Conservation (phyloP, 1,284 basidiomycete genomes). For the Puccinia coronata region DNA sequence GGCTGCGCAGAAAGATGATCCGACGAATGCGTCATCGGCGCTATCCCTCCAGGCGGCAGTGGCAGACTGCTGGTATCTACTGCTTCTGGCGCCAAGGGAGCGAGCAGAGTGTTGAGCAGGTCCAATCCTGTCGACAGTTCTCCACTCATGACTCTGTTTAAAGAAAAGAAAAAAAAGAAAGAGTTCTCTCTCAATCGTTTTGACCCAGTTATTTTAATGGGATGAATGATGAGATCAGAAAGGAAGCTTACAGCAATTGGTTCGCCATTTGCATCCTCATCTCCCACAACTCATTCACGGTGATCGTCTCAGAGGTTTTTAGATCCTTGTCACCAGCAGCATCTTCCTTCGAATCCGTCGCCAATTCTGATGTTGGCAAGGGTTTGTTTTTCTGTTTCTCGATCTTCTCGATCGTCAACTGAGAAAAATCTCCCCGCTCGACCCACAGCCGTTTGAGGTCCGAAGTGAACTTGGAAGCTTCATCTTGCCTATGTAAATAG, state of each 20-base stretch:
- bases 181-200: too few relatives aligned
- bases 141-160: slow-evolving; percentile 34
- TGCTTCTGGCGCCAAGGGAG: slow-evolving; percentile 39
- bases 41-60: slow-evolving; percentile 35
- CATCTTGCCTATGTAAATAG: slow-evolving; percentile 20
- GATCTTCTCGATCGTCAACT: slow-evolving; percentile 43
- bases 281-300: slow-evolving; percentile 41
- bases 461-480: slow-evolving; percentile 20
- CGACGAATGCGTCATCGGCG: slow-evolving; percentile 25
- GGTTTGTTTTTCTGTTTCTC: slow-evolving; percentile 12
- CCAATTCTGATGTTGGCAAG: neutral
- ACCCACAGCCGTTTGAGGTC: slow-evolving; percentile 35
- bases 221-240: neutral
- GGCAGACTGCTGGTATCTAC: slow-evolving; percentile 43
- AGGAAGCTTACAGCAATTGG: slow-evolving; percentile 23
- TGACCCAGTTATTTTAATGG: neutral
- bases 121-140: slow-evolving; percentile 47
- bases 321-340: neutral
- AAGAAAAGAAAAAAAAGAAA: too few relatives aligned
- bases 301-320: slow-evolving; percentile 27
- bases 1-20: slow-evolving; percentile 39
- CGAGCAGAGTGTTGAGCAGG: slow-evolving; percentile 43
- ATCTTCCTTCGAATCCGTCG: neutral
- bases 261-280: slow-evolving; percentile 48
- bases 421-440: slow-evolving; percentile 48